These are phyloP conservation scores for Fraxinus greggii DNA, from an alignment of 305 asterid species.

Conservation along the genomic window DNA sequence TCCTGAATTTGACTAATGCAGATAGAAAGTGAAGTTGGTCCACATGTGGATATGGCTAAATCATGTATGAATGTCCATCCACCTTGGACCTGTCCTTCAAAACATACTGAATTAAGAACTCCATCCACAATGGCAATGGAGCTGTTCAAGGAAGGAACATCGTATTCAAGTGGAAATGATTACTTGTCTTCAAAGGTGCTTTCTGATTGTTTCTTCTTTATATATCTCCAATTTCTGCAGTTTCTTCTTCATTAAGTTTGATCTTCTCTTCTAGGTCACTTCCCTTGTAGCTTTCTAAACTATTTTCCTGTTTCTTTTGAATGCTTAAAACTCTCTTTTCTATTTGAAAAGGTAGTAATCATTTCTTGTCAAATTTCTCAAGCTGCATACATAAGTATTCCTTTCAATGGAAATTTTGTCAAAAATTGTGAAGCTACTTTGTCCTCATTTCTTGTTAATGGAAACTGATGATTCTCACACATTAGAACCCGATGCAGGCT, in stretches of 20 bases:
- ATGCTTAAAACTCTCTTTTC: not conserved
- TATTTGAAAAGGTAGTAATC: not conserved
- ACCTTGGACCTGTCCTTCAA: conserved; percentile 67
- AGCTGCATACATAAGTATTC: not conserved
- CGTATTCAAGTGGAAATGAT: conserved; percentile 43
- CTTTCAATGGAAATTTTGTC: conserved; percentile 3
- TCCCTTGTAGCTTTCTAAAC: conserved; percentile 13
- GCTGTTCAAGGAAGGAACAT: conserved; percentile 48
- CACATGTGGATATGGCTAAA: conserved; percentile 73
- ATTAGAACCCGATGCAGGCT: not conserved
- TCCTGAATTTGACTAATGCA: conserved; percentile 23
- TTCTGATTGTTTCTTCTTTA: conserved; percentile 14
- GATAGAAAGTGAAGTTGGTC: conserved; percentile 55
- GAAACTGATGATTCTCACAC: conserved; percentile 7
- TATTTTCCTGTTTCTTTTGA: not conserved
- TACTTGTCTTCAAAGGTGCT: conserved; percentile 57
- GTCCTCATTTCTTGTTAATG: not conserved
- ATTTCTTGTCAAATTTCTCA: not conserved
- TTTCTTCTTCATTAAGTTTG: conserved; percentile 14
- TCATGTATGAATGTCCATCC: conserved; percentile 68
- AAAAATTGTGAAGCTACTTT: not conserved
- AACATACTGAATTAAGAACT: conserved; percentile 42
- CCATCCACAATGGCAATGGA: conserved; percentile 45
- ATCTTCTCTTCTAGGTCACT: conserved; percentile 7
- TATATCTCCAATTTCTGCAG: not conserved